A percentile compares a stretch with the other conserved stretches of the same genome.
phyloP scores from a whole-genome alignment of 1,284 basidiomycete species.

The Bjerkandera adusta region DNA sequence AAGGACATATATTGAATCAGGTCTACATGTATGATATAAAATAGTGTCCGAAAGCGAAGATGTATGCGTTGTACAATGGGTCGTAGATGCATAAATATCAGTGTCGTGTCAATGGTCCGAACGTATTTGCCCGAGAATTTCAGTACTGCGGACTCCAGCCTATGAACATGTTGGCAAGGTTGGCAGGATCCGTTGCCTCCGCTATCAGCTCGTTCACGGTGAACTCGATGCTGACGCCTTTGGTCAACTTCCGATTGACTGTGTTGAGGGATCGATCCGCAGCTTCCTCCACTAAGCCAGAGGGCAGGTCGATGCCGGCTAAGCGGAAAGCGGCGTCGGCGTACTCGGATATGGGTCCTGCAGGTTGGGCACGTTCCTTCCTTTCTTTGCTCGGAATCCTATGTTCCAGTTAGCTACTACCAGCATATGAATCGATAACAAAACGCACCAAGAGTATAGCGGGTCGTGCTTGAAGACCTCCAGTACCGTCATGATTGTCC shows the following conservation, averaged over 20 bases:
- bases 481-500: conserved; percentile 90
- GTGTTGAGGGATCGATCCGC: conserved; percentile 86
- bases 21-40: too few relatives aligned
- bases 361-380: conserved; percentile 54
- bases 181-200: conserved; percentile 78
- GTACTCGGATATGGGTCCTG: conserved; percentile 21
- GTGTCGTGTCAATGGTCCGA: too few relatives aligned
- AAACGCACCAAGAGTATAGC: conserved; percentile 78
- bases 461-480: conserved; percentile 98
- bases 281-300: conserved; percentile 73
- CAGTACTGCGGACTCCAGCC: conserved; percentile 39
- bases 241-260: conserved; percentile 82
- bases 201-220: conserved; percentile 93
- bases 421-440: neutral
- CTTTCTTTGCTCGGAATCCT: conserved; percentile 79
- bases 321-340: conserved; percentile 28
- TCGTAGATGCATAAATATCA: too few relatives aligned
- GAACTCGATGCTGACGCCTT: conserved; percentile 86
- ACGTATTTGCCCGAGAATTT: too few relatives aligned
- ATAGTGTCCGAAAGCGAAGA: too few relatives aligned
- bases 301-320: conserved; percentile 58
- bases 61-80: too few relatives aligned
- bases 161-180: conserved; percentile 77
- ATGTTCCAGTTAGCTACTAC: conserved; percentile 3
- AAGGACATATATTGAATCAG: too few relatives aligned